Evolutionary conservation across 75 land plant genomes (phyloP).

Genomic region (Gnetum montanum): DNA sequence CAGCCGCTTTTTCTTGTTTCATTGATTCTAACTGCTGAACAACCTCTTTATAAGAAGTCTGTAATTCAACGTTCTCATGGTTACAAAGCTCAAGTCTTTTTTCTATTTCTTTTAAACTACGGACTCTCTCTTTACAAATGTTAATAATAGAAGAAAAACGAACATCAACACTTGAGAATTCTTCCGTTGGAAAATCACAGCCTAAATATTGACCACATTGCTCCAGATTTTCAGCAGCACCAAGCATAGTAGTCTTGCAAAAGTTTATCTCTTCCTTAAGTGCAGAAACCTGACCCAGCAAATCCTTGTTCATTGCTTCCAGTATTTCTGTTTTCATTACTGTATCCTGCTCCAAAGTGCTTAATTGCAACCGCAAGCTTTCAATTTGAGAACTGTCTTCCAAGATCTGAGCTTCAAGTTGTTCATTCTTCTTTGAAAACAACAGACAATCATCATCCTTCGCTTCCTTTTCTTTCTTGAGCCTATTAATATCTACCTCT

Average conservation of each 20-base stretch:
- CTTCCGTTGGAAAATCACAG: not conserved
- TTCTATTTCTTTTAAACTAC: conserved; percentile 10
- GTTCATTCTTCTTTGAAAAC: conserved; percentile 9
- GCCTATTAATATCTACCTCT: conserved; percentile 14
- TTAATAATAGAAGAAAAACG: conserved; percentile 18
- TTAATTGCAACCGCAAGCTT: conserved; percentile 20
- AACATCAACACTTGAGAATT: conserved; percentile 6
- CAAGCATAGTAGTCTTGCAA: conserved; percentile 7
- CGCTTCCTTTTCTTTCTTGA: not conserved
- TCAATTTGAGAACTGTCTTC: conserved; percentile 13
- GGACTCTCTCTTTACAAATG: conserved; percentile 24
- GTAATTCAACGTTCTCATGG: conserved; percentile 1
- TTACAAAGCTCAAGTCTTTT: conserved; percentile 20
- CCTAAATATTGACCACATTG: not conserved
- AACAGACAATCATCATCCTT: conserved; percentile 3
- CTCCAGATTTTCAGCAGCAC: conserved; percentile 26
- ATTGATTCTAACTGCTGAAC: conserved; percentile 7
- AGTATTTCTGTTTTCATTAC: conserved; percentile 13
- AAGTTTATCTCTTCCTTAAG: conserved; percentile 24
- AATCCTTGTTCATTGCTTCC: conserved; percentile 17
- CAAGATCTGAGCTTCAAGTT: conserved; percentile 8
- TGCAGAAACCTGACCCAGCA: conserved; percentile 2
- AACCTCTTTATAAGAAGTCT: conserved; percentile 15
- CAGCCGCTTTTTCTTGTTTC: conserved; percentile 13
- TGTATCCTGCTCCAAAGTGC: conserved; percentile 11